Conservation (phyloP, 2,329 filamentous ascomycete genomes). For the Mollisia scopiformis region DNA sequence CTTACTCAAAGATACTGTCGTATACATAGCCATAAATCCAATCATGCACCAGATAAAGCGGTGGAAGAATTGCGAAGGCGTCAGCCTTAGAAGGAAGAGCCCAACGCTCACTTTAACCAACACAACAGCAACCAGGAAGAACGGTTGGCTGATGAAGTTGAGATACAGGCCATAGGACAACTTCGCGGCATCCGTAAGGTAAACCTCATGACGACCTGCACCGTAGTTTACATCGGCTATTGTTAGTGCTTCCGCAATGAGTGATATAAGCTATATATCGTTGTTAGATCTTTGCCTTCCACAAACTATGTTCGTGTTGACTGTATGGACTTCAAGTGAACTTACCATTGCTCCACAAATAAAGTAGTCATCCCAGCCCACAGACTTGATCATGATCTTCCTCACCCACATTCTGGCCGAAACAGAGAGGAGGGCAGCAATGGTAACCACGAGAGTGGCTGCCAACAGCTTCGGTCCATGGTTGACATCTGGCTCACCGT, state of each 20-base stretch:
- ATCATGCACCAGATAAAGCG: slow-evolving; percentile 14
- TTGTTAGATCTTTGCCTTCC: background rate
- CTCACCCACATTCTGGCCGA: slow-evolving; percentile 47
- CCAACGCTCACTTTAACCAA: slow-evolving; percentile 15
- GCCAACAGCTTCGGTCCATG: slow-evolving; percentile 9
- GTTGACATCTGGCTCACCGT: slow-evolving; percentile 7
- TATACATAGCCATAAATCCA: slow-evolving; percentile 16
- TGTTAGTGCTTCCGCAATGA: slow-evolving; percentile 1
- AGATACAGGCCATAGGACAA: slow-evolving; percentile 8
- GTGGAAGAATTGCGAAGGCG: slow-evolving; percentile 4
- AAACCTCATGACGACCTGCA: slow-evolving; percentile 17
- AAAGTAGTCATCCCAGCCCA: slow-evolving; percentile 49
- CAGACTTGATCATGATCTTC: slow-evolving; percentile 44
- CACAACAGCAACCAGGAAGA: slow-evolving; percentile 10
- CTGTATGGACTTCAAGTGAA: slow-evolving; percentile 5
- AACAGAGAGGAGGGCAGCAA: slow-evolving; percentile 39
- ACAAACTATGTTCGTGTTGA: background rate
- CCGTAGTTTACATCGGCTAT: slow-evolving; percentile 20
- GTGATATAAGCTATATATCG: slow-evolving; percentile 5
- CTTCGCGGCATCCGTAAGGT: slow-evolving; percentile 7
- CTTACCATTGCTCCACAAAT: slow-evolving; percentile 46
- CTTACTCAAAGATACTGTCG: slow-evolving; percentile 11
- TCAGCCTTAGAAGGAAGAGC: slow-evolving; percentile 11
- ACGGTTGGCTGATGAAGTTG: slow-evolving; percentile 17
- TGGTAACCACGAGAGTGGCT: slow-evolving; percentile 14